Conservation (phyloP, 176 grass and related monocot genomes). For the Microstegium vimineum region DNA sequence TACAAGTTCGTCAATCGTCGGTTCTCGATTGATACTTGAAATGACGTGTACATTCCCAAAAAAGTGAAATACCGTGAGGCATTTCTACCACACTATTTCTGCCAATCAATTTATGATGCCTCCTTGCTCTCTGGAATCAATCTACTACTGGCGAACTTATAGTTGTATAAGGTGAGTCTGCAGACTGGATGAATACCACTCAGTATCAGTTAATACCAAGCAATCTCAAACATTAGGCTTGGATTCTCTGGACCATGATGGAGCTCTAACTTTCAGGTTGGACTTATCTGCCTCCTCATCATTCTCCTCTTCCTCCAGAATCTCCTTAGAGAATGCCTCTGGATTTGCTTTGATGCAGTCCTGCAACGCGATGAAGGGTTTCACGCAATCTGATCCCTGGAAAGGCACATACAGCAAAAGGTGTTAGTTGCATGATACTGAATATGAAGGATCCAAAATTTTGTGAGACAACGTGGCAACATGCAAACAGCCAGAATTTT, state of each 20-base stretch:
- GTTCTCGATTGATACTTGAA: background rate
- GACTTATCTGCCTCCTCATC: constrained; percentile 52
- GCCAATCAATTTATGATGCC: background rate
- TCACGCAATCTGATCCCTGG: constrained; percentile 94
- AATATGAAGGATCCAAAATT: background rate
- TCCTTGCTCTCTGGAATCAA: constrained; percentile 7
- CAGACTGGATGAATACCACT: background rate
- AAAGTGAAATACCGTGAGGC: background rate
- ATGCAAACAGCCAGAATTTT: background rate
- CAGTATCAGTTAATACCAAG: constrained; percentile 1
- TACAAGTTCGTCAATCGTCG: background rate
- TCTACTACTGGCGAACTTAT: background rate
- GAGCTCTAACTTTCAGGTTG: constrained; percentile 61
- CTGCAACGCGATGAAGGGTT: constrained; percentile 74
- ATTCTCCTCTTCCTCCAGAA: constrained; percentile 70
- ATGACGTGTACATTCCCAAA: background rate
- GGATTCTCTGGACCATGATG: constrained; percentile 82
- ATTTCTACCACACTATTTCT: constrained; percentile 16
- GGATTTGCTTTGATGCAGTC: constrained; percentile 85
- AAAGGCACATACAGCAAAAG: constrained; percentile 10
- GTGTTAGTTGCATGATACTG: background rate
- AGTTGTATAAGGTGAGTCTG: background rate
- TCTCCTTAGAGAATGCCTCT: constrained; percentile 86
- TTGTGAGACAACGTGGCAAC: background rate
- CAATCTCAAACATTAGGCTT: constrained; percentile 56